Percentiles rank a stretch among this genome's conserved stretches.
phyloP scores from a whole-genome alignment of 73 alveolate genomes.

The Paramecium caudatum region DNA sequence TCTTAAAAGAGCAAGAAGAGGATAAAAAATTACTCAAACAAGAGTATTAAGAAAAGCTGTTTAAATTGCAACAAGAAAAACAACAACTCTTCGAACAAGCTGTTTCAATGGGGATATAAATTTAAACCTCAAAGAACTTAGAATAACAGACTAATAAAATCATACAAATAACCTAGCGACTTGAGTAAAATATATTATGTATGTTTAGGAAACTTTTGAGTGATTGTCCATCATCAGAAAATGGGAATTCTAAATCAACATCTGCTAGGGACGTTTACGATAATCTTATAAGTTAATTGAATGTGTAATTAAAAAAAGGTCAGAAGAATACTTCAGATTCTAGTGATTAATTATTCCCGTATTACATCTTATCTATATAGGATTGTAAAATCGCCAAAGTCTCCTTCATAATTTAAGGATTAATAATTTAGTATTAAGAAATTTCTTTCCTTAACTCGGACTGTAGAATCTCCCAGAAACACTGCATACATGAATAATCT shows the following conservation, averaged over 20 bases:
- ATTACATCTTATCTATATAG: neutral
- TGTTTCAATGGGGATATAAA: conserved; percentile 10
- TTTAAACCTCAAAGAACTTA: conserved; percentile 10
- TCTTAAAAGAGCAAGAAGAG: neutral
- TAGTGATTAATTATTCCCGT: neutral
- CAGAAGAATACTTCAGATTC: neutral
- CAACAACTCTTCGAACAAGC: conserved; percentile 10
- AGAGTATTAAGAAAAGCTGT: neutral
- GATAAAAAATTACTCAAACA: neutral
- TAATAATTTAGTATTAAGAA: neutral
- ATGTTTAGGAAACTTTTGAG: neutral
- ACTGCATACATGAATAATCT: neutral
- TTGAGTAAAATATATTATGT: neutral
- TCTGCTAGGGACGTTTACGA: conserved; percentile 41
- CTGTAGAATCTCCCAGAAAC: neutral
- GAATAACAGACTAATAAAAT: conserved; percentile 4
- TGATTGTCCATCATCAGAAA: conserved; percentile 1
- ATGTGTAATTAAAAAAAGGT: conserved; percentile 7
- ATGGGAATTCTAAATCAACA: neutral
- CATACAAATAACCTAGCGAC: neutral
- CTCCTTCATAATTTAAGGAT: neutral
- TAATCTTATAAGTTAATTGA: neutral
- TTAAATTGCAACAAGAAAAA: neutral
- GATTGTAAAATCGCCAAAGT: neutral
- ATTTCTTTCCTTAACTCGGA: neutral